Evolutionary conservation across 306 rosid genomes (phyloP).

Genomic region (Castanea crenata): DNA sequence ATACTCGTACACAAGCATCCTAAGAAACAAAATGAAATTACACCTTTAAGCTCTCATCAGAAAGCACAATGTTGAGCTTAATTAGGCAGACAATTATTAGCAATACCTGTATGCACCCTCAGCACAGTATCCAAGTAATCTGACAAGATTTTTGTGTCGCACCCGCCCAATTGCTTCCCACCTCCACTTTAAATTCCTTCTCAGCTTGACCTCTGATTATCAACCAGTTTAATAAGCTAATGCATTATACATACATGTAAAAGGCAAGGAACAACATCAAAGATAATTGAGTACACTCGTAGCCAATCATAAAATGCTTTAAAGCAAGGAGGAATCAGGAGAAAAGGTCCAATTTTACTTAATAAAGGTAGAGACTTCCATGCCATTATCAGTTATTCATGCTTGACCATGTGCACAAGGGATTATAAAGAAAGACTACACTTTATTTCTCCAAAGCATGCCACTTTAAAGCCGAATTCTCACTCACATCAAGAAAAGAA

Average conservation of each 20-base stretch:
- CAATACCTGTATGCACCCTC: conserved; percentile 95
- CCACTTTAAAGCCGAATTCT: conserved; percentile 35
- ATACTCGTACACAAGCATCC: conserved; percentile 98
- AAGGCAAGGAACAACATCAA: not conserved
- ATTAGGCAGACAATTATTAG: conserved; percentile 1
- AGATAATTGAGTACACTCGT: not conserved
- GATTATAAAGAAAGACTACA: conserved; percentile 25
- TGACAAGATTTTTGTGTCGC: conserved; percentile 95
- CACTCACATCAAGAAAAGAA: conserved; percentile 36
- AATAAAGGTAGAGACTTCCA: conserved; percentile 2
- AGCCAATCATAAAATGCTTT: not conserved
- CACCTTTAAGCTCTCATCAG: conserved; percentile 7
- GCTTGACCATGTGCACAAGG: conserved; percentile 26
- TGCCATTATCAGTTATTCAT: conserved; percentile 20
- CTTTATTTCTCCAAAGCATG: conserved; percentile 29
- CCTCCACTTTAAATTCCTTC: conserved; percentile 93
- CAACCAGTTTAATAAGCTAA: conserved; percentile 10
- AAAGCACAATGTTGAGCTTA: conserved; percentile 11
- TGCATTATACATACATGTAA: conserved; percentile 9
- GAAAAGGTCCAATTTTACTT: not conserved
- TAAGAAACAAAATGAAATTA: conserved; percentile 32
- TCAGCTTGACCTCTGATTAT: conserved; percentile 91
- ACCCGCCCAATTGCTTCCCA: conserved; percentile 97
- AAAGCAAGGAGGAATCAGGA: not conserved
- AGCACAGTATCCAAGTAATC: conserved; percentile 97